Conservation (phyloP, 2,329 filamentous ascomycete species). For the Fusarium neocosmosporiellum region DNA sequence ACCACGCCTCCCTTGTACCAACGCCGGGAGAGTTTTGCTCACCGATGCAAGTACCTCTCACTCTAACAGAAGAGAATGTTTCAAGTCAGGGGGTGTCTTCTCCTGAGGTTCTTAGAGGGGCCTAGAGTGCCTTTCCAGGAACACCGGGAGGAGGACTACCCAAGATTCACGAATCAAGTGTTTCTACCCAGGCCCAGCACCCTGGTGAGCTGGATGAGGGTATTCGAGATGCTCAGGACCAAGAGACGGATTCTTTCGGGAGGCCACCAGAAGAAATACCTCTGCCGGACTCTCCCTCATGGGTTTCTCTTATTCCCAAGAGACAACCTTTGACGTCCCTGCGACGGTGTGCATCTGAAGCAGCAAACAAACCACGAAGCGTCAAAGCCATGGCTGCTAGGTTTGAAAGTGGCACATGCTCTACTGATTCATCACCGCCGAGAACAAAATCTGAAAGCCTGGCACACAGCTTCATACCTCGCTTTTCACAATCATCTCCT, state of each 20-base stretch:
- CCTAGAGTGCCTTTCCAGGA: slow-evolving; percentile 33
- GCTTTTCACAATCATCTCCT: slow-evolving; percentile 30
- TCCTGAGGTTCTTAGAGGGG: slow-evolving; percentile 14
- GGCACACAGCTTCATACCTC: slow-evolving; percentile 35
- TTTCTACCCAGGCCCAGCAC: background rate
- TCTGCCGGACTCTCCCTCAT: background rate
- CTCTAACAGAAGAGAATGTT: slow-evolving; percentile 1
- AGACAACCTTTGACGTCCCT: slow-evolving; percentile 13
- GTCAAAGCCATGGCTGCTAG: slow-evolving; percentile 65
- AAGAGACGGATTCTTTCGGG: background rate
- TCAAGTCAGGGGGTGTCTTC: background rate
- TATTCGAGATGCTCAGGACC: background rate
- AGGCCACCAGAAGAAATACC: background rate
- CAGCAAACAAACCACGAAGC: slow-evolving; percentile 43
- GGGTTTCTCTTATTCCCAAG: slow-evolving; percentile 14
- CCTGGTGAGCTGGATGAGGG: background rate
- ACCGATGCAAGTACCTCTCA: slow-evolving; percentile 29
- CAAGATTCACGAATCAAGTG: background rate
- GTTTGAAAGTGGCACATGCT: slow-evolving; percentile 54
- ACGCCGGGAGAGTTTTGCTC: slow-evolving; percentile 43
- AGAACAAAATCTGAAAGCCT: slow-evolving; percentile 19
- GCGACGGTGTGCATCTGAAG: slow-evolving; percentile 31
- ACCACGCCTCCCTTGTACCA: slow-evolving; percentile 23
- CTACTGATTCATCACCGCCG: slow-evolving; percentile 7
- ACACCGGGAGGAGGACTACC: background rate